Conservation (phyloP, 768 basidiomycete genomes). For the Exsudoporus frostii region DNA sequence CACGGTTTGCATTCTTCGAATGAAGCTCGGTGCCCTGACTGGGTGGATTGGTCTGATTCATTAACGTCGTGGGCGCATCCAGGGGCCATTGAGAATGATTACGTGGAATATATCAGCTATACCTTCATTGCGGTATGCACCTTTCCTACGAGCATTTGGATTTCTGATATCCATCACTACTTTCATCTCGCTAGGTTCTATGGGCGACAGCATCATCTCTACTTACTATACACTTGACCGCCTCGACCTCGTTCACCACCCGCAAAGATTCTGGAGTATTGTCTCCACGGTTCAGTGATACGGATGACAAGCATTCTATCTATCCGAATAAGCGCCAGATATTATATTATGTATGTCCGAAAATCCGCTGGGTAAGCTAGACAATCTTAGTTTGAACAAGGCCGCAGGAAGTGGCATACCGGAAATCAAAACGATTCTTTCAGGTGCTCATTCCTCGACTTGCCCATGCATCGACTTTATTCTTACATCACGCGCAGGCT, state of each 20-base stretch:
- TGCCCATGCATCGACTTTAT: constrained; percentile 8
- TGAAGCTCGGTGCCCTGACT: constrained; percentile 54
- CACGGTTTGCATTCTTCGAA: constrained; percentile 3
- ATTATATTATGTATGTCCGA: constrained; percentile 73
- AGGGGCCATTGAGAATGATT: constrained; percentile 28
- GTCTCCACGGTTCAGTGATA: constrained; percentile 44
- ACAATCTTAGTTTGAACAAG: constrained; percentile 37
- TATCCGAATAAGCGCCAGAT: constrained; percentile 54
- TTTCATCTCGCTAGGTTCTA: constrained; percentile 45
- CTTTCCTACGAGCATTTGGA: not conserved
- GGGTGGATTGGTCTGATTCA: constrained; percentile 73
- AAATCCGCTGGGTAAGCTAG: not conserved
- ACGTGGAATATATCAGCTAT: constrained; percentile 70
- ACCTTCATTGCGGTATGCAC: constrained; percentile 71
- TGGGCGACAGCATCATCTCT: constrained; percentile 71
- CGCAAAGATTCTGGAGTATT: constrained; percentile 85
- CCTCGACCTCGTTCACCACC: constrained; percentile 84
- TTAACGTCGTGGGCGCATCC: constrained; percentile 35
- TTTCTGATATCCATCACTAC: not conserved
- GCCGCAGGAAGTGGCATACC: constrained; percentile 96
- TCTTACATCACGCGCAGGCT: constrained; percentile 47
- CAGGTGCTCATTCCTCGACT: constrained; percentile 43
- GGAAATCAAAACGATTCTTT: constrained; percentile 93
- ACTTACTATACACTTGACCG: constrained; percentile 84
- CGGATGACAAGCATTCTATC: constrained; percentile 20